Evolutionary conservation across 139 green algal species (phyloP).

Genomic region (Parachlorella kessleri): DNA sequence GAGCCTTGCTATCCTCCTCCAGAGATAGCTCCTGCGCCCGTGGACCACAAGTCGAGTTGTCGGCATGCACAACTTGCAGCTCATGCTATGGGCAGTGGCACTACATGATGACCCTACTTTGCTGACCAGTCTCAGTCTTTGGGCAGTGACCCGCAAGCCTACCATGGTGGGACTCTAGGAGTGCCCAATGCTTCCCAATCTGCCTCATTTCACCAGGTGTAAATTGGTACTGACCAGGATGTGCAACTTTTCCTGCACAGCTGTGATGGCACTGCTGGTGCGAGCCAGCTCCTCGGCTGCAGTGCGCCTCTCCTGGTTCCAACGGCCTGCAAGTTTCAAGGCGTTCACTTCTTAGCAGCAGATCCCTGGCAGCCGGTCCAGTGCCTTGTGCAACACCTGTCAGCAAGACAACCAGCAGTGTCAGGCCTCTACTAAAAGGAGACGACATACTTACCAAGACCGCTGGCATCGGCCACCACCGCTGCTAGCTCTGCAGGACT

Average conservation of each 20-base stretch:
- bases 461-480: conserved; percentile 46
- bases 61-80: too few species aligned
- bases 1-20: too few species aligned
- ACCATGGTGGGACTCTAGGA: too few species aligned
- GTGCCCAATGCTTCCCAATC: too few species aligned
- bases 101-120: too few species aligned
- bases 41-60: too few species aligned
- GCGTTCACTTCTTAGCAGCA: background rate
- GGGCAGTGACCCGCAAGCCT: too few species aligned
- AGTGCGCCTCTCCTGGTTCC: conserved; percentile 37
- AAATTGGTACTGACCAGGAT: conserved; percentile 1
- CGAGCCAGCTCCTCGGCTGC: conserved; percentile 42
- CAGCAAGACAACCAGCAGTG: background rate
- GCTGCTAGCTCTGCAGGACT: conserved; percentile 32
- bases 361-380: background rate
- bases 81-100: too few species aligned
- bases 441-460: conserved; percentile 24
- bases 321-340: conserved; percentile 23
- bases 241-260: conserved; percentile 11
- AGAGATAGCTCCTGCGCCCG: too few species aligned
- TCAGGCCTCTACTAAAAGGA: background rate
- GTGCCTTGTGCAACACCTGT: background rate
- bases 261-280: conserved; percentile 30
- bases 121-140: too few species aligned
- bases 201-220: background rate